Evolutionary conservation across 2,329 filamentous ascomycete genomes (phyloP), one percentile per base, ranked within the genome.

Genomic region (Colletotrichum liriopes): DNA sequence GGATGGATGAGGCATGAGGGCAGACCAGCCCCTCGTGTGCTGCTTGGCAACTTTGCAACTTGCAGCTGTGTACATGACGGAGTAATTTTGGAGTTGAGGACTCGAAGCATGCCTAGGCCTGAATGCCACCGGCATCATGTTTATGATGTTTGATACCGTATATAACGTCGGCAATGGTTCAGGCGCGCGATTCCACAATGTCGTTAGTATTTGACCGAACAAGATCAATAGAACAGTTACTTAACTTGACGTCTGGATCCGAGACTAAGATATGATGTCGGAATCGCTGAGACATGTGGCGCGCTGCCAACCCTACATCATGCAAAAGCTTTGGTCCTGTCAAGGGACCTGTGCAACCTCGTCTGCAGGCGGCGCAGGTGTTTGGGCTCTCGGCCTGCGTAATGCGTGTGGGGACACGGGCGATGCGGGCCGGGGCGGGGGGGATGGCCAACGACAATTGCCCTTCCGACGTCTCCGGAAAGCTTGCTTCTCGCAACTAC

Each of bases 101-200:
- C 23, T 45, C 43, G 2, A 54, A 49, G 59, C 52, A 64, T 35
- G 65, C 69, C 69, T 29, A 26, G 65, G 59, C 47, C 29, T 16
- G n/a, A 64, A 16, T 14, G 59, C 65, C 52, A 37, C 41, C 23
- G 59, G 69, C 58, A 69, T 39, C 51, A 69, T 72, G 65, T 68
- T 45, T 60, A 72, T 72, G 65, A 72, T 72, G 58, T 65, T 64
- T 67, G 59, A 72, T 69, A 65, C 23, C 59, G 69, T 72, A 69
- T 29, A 72, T 69, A 68, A 37, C 47, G 60, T 59, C 58, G 58
- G 52, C 65, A 37, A 60, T 60, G 59, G 59, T 52, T 41, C 51
- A 43, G 26, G 61, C 43, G 58, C 39, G n/a, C 3, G 51, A 37
- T 60, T 60, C 12, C 35, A 23, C 26, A 59, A 35, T 67, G 59